Evolutionary conservation across 352 stramenopile species (phyloP), one percentile per base, ranked within the genome.

Genomic region (Blastocystis sp.): DNA sequence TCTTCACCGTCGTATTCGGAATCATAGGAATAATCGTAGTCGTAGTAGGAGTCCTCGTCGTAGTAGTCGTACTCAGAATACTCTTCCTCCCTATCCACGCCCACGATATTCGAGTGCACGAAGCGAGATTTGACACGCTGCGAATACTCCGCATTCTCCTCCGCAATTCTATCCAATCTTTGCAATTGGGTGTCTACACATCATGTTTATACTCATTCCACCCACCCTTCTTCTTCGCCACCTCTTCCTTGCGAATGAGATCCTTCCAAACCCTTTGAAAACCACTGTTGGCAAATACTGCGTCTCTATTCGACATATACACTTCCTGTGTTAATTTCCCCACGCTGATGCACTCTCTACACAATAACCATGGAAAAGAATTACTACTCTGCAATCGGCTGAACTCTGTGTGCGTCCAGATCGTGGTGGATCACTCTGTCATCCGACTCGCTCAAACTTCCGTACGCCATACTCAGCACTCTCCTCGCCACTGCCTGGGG

Each of bases 31-130:
- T 61, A 61, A 21, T 61, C 53, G 19, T 61, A 61, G 19, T 61
- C 53, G 53, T 61, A 11, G 19, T 61, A 61, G 53, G 10, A 11
- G 10, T 21, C 53, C 19, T 61, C 53, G 10, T 61, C 53, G 19
- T 61, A 11, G 10, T 61, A 61, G 10, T 61, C 53, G 19, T 61
- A 11, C 53, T 11, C 10, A 21, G 10, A 11, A 61, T 61, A 61
- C 19, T 61, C 53, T 61, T 61, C 53, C 10, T 53, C 23, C 38
- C 60, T 53, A 48, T 77, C 66, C 19, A 56, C 40, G 28, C 66
- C 66, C 53, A 77, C 66, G 10, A 77, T 77, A 53, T 77, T 77
- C 2, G 34, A 77, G 34, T 60, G 66, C 28, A 34, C 9, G 60
- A 77, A 77, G 28, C 66, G 66, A 23, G 38, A 9, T 60, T 43